Conservation (phyloP, 192 early-diverging fungal genomes). For the Thamnidium elegans region DNA sequence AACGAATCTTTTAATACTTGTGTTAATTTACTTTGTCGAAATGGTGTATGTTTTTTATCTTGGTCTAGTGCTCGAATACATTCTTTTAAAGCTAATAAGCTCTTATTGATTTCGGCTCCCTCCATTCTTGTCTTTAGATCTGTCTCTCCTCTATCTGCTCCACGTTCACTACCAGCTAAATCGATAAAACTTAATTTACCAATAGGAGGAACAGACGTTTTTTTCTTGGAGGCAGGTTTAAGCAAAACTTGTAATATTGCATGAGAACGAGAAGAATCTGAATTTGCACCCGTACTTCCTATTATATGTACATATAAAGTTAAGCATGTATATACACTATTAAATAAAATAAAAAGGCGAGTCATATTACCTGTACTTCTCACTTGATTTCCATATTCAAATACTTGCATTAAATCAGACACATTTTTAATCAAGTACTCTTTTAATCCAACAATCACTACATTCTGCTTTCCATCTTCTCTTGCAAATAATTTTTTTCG, state of each 20-base stretch:
- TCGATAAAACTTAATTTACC: slow-evolving; percentile 98
- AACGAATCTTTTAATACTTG: slow-evolving; percentile 98
- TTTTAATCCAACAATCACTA: slow-evolving; percentile 83
- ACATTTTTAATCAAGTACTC: slow-evolving; percentile 87
- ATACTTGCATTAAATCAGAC: slow-evolving; percentile 86
- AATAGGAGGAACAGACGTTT: slow-evolving; percentile 45
- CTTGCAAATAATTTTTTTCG: slow-evolving; percentile 91
- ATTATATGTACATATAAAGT: too few relatives aligned
- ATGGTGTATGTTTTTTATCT: slow-evolving; percentile 94
- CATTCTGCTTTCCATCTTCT: slow-evolving; percentile 95
- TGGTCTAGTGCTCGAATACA: slow-evolving; percentile 97
- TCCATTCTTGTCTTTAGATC: slow-evolving; percentile 97
- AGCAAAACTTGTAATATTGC: slow-evolving; percentile 94
- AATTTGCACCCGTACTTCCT: slow-evolving; percentile 91
- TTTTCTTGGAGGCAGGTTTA: slow-evolving; percentile 62
- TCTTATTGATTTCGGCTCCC: slow-evolving; percentile 99
- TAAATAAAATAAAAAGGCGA: too few relatives aligned
- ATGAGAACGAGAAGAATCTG: slow-evolving; percentile 95
- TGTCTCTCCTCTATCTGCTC: slow-evolving; percentile 93
- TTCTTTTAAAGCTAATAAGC: slow-evolving; percentile 94
- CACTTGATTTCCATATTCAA: slow-evolving; percentile 85
- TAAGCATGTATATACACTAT: too few relatives aligned
- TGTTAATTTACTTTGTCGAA: slow-evolving; percentile 95
- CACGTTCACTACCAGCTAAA: slow-evolving; percentile 96
- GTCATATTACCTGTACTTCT: slow-evolving; percentile 67